A percentile compares a stretch with the other conserved stretches of the same genome.
phyloP scores from a whole-genome alignment of 768 basidiomycete species.

The Suillus discolor region DNA sequence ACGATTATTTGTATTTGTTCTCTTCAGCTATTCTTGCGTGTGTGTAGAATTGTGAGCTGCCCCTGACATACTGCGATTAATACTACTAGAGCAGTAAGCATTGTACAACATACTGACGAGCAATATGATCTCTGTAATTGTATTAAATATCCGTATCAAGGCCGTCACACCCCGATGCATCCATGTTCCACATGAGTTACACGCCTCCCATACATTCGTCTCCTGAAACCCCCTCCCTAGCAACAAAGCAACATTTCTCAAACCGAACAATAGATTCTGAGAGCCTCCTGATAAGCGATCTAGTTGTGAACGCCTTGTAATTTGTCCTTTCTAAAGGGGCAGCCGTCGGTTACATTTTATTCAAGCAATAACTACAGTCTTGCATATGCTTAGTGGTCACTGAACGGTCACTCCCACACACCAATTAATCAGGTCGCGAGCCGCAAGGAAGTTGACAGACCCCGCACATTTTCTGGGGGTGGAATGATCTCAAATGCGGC shows the following conservation, averaged over 20 bases:
- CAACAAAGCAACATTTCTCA: not conserved
- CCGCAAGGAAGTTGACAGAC: not conserved
- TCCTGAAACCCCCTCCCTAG: not conserved
- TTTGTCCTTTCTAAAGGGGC: constrained; percentile 14
- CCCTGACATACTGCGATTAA: not conserved
- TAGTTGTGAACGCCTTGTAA: constrained; percentile 5
- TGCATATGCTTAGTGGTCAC: not conserved
- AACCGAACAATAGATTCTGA: not conserved
- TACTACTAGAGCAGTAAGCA: not conserved
- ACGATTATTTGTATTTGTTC: not conserved
- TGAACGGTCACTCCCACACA: not conserved
- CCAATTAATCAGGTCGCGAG: not conserved
- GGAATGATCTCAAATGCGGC: not conserved
- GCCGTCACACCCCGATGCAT: not conserved
- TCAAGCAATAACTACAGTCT: not conserved
- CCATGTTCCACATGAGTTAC: not conserved
- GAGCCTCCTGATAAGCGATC: constrained; percentile 3
- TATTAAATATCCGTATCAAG: not conserved
- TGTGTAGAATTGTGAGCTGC: not conserved
- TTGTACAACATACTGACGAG: not conserved
- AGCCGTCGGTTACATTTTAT: not conserved
- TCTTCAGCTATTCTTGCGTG: not conserved
- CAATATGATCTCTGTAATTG: not conserved
- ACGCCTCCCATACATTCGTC: not conserved
- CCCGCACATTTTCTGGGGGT: not conserved